Evolutionary conservation across 352 stramenopile species (phyloP).

Genomic region (Globisporangium solare): DNA sequence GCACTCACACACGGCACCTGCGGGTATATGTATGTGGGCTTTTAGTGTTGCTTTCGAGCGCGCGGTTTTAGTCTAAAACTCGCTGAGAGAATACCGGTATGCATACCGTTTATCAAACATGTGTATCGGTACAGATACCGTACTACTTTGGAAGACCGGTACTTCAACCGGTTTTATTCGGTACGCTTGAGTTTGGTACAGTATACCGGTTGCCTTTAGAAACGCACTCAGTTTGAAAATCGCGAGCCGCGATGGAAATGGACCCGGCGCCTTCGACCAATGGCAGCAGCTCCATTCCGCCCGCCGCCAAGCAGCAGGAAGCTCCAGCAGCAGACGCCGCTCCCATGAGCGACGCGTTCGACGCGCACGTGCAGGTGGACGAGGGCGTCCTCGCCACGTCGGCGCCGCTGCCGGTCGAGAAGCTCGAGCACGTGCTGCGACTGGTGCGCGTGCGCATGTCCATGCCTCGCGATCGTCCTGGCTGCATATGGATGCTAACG

Average conservation of each 20-base stretch:
- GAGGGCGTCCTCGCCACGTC: conserved; percentile 62
- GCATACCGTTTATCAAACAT: no score
- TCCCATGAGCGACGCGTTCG: conserved; percentile 30
- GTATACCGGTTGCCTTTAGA: not conserved
- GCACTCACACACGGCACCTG: no score
- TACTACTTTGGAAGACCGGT: no score
- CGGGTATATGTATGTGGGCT: no score
- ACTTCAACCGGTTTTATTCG: no score
- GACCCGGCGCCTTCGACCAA: not conserved
- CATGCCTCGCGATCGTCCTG: not conserved
- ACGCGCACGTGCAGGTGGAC: conserved; percentile 60
- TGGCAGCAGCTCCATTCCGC: not conserved
- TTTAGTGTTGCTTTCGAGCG: no score
- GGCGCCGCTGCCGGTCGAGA: conserved; percentile 36
- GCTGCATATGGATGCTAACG: not conserved
- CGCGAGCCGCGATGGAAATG: not conserved
- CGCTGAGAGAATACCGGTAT: no score
- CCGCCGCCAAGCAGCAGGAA: not conserved
- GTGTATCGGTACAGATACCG: not conserved
- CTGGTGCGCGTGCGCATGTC: conserved; percentile 20
- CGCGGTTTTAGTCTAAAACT: no score
- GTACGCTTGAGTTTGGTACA: not conserved
- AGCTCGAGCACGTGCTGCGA: conserved; percentile 45
- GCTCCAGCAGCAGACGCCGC: not conserved
- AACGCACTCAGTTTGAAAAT: not conserved